phyloP scores from a whole-genome alignment of 345 rosid species.

The Eucalyptus urophylla region DNA sequence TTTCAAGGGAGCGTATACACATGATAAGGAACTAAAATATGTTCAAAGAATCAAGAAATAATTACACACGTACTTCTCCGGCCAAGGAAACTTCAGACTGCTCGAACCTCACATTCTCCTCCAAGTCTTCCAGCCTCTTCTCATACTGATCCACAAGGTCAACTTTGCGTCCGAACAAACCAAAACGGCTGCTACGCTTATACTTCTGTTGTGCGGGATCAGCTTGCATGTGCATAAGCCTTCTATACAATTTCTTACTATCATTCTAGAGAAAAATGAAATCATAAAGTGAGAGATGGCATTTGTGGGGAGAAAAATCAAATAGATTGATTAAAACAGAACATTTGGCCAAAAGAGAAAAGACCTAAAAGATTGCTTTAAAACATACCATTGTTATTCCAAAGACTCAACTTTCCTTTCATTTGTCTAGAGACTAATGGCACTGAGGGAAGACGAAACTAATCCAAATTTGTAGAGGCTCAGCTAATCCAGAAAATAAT shows the following conservation, averaged over 20 bases:
- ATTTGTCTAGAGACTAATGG: not conserved
- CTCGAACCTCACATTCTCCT: conserved; percentile 54
- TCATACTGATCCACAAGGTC: conserved; percentile 62
- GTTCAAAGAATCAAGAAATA: not conserved
- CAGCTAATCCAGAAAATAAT: not conserved
- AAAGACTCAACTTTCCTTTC: not conserved
- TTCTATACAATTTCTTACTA: conserved; percentile 37
- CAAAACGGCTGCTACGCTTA: conserved; percentile 5
- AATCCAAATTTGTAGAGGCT: not conserved
- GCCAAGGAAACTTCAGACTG: conserved; percentile 56
- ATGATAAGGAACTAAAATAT: not conserved
- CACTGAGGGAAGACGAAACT: not conserved
- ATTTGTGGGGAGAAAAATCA: not conserved
- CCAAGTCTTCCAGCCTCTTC: conserved; percentile 51
- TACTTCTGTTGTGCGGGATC: conserved; percentile 20
- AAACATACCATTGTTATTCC: not conserved
- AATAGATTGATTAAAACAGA: not conserved
- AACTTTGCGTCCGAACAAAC: conserved; percentile 36
- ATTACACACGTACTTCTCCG: conserved; percentile 31
- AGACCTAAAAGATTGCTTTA: not conserved
- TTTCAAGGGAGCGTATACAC: not conserved
- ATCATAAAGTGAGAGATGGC: not conserved
- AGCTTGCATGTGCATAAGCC: conserved; percentile 33
- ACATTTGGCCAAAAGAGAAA: not conserved
- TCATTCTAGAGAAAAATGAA: conserved; percentile 24